Conservation (phyloP, 306 rosid genomes). For the Rosa multiflora region DNA sequence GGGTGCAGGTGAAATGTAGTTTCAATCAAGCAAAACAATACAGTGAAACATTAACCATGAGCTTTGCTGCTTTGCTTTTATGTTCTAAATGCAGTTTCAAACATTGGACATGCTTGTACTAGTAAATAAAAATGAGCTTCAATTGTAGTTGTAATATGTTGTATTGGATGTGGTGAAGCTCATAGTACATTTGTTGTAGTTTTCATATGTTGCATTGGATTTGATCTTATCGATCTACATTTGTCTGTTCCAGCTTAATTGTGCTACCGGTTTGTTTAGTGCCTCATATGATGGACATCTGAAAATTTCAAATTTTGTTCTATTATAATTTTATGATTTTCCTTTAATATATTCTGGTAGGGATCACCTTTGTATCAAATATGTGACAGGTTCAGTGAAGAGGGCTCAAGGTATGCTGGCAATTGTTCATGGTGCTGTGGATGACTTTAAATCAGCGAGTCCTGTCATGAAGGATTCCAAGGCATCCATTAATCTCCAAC, state of each 20-base stretch:
- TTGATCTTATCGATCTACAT: neutral
- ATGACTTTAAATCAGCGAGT: conserved; percentile 56
- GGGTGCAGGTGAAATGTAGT: neutral
- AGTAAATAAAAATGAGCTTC: neutral
- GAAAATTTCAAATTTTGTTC: neutral
- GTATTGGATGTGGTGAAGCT: neutral
- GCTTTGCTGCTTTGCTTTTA: neutral
- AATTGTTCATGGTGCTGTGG: conserved; percentile 53
- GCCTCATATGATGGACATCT: neutral
- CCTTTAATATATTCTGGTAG: conserved; percentile 10
- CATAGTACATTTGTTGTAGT: neutral
- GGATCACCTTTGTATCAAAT: conserved; percentile 11
- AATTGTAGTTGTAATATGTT: neutral
- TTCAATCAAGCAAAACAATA: neutral
- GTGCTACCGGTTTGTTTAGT: neutral
- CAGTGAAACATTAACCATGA: neutral
- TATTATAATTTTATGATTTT: conserved; percentile 9
- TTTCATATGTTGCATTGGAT: neutral
- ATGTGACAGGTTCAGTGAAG: conserved; percentile 68
- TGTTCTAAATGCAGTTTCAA: neutral
- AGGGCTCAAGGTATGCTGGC: conserved; percentile 39
- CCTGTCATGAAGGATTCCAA: conserved; percentile 51
- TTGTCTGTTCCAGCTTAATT: neutral
- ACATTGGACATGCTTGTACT: neutral
- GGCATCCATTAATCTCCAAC: conserved; percentile 27